These are phyloP conservation scores for Phylloboletellus chloephorus DNA, from an alignment of 1,284 basidiomycete genomes.

Conservation along the genomic window DNA sequence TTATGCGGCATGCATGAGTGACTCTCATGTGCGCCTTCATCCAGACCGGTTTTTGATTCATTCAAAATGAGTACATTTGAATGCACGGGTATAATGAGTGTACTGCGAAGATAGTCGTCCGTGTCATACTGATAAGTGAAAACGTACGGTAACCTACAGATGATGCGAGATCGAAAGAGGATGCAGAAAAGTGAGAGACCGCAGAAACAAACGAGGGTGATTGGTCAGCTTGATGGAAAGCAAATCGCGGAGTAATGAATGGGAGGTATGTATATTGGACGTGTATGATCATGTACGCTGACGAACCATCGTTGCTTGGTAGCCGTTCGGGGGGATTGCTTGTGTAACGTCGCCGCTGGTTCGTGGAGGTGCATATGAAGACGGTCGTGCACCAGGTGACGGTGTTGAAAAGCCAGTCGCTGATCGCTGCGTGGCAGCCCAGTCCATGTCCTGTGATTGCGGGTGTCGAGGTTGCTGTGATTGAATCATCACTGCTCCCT, in stretches of 20 bases:
- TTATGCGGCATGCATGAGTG: conserved; percentile 24
- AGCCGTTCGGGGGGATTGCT: conserved; percentile 43
- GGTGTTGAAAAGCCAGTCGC: conserved; percentile 36
- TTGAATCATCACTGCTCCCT: conserved; percentile 39
- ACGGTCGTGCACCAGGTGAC: conserved; percentile 47
- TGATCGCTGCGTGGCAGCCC: conserved; percentile 43
- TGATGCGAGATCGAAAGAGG: conserved; percentile 34
- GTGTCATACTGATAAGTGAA: conserved; percentile 39
- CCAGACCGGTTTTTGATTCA: conserved; percentile 21
- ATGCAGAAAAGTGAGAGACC: conserved; percentile 17
- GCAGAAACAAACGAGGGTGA: conserved; percentile 21
- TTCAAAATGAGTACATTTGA: conserved; percentile 40
- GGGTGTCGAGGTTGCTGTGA: conserved; percentile 35
- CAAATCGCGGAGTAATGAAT: conserved; percentile 24
- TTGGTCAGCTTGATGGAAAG: conserved; percentile 25
- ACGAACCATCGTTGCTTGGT: conserved; percentile 44
- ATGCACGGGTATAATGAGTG: conserved; percentile 44
- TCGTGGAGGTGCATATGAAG: conserved; percentile 49
- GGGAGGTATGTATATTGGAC: conserved; percentile 4
- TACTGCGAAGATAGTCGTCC: conserved; percentile 43
- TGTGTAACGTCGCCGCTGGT: conserved; percentile 43
- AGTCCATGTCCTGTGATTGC: conserved; percentile 46
- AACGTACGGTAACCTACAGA: conserved; percentile 38
- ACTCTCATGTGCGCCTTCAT: conserved; percentile 3
- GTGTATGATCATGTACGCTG: conserved; percentile 41